Evolutionary conservation across 768 basidiomycete species (phyloP).

Genomic region (Trametes coccinea): DNA sequence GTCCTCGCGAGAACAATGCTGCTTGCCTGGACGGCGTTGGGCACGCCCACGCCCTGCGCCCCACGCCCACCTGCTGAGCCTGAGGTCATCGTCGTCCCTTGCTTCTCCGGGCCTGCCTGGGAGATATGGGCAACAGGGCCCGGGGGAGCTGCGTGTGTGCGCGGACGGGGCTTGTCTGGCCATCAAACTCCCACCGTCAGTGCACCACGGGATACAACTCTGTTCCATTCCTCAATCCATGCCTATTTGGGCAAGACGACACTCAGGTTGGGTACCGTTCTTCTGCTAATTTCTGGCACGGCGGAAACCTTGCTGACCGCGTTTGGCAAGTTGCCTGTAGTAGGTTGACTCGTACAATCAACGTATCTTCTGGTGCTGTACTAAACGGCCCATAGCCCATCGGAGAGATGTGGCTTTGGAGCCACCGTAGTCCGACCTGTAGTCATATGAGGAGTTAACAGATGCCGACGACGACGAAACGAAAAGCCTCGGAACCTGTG

Average conservation of each 20-base stretch:
- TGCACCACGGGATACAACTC: constrained; percentile 13
- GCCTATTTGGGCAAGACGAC: constrained; percentile 3
- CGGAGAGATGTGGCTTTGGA: too few relatives aligned
- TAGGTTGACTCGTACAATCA: too few relatives aligned
- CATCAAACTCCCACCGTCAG: constrained; percentile 18
- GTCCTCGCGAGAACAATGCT: constrained; percentile 2
- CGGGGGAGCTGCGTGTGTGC: background rate
- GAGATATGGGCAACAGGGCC: background rate
- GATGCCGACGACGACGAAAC: too few relatives aligned
- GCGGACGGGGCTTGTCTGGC: background rate
- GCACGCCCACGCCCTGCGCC: background rate
- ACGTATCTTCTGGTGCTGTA: too few relatives aligned
- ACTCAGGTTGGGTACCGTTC: background rate
- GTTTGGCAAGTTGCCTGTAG: too few relatives aligned
- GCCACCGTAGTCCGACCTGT: too few relatives aligned
- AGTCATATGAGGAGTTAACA: too few relatives aligned
- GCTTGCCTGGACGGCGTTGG: background rate
- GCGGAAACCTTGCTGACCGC: background rate
- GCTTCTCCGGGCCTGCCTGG: background rate
- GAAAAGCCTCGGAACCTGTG: too few relatives aligned
- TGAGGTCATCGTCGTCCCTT: constrained; percentile 9
- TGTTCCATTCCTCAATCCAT: constrained; percentile 18
- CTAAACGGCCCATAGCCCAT: too few relatives aligned
- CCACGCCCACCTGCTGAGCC: background rate
- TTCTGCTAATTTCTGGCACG: background rate